Evolutionary conservation across 129 eudicot genomes (phyloP).

Genomic region (Deinandra increscens): DNA sequence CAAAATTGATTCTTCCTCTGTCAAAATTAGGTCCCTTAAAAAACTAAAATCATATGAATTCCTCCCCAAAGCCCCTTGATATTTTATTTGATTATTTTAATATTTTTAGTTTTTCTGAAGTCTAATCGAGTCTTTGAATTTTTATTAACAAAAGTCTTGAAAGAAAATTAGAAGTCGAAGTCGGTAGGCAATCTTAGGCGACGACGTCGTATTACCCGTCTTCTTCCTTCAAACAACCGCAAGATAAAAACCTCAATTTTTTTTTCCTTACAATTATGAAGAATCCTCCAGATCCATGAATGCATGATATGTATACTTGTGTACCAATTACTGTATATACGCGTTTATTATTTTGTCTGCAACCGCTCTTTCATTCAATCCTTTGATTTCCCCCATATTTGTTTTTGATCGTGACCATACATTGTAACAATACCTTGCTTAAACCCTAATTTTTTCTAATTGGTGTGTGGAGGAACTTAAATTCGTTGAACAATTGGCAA

Average conservation of each 20-base stretch:
- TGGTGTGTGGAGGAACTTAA: not conserved
- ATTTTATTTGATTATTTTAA: too few species aligned
- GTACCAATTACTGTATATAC: conserved; percentile 14
- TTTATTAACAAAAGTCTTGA: not conserved
- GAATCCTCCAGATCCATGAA: conserved; percentile 25
- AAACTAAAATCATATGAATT: too few species aligned
- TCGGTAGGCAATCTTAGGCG: conserved; percentile 23
- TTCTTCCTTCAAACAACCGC: conserved; percentile 39
- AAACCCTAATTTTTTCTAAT: conserved; percentile 40
- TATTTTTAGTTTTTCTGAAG: not conserved
- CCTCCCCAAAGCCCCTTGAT: too few species aligned
- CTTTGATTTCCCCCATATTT: conserved; percentile 19
- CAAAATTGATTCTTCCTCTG: too few species aligned
- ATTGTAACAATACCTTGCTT: conserved; percentile 32
- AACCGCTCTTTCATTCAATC: conserved; percentile 1
- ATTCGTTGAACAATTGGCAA: not conserved
- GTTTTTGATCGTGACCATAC: conserved; percentile 6
- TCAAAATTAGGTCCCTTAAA: too few species aligned
- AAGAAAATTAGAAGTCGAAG: conserved; percentile 21
- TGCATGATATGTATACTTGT: not conserved
- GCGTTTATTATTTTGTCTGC: conserved; percentile 21
- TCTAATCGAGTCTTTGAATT: not conserved
- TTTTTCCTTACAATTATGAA: not conserved
- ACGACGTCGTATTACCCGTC: conserved; percentile 48
- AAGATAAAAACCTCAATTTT: conserved; percentile 33